phyloP scores from a whole-genome alignment of 2,329 filamentous ascomycete genomes.

The Beauveria caledonica region DNA sequence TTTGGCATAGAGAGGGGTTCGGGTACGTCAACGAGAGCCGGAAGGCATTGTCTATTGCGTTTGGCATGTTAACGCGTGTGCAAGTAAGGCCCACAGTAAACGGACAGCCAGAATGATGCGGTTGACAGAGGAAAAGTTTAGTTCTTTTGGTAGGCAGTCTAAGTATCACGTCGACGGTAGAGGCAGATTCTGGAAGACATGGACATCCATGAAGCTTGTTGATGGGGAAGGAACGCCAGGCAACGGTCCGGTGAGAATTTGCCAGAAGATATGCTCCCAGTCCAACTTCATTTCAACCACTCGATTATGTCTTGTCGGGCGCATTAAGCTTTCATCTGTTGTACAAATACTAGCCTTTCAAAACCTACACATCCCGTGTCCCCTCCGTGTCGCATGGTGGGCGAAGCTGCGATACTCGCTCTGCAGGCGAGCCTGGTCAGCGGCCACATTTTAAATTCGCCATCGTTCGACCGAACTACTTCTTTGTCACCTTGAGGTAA shows the following conservation, averaged over 20 bases:
- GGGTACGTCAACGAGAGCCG: conserved; percentile 26
- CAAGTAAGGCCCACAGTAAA: not conserved
- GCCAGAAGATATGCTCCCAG: not conserved
- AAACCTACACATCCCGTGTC: not conserved
- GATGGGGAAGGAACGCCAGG: not conserved
- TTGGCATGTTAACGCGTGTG: not conserved
- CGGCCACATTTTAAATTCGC: too few species aligned
- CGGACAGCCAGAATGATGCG: not conserved
- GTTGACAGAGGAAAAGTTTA: too few species aligned
- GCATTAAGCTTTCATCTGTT: not conserved
- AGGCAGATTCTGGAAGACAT: not conserved
- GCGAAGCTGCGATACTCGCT: not conserved
- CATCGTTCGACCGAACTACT: too few species aligned
- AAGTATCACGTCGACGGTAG: not conserved
- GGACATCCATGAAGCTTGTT: not conserved
- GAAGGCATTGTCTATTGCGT: conserved; percentile 6
- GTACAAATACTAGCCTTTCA: conserved; percentile 7
- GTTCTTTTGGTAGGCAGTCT: not conserved
- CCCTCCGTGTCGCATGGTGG: not conserved
- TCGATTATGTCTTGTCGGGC: not conserved
- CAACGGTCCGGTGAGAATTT: not conserved
- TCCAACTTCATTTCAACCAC: not conserved
- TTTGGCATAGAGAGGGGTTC: conserved; percentile 21
- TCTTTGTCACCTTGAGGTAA: too few species aligned
- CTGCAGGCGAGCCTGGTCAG: not conserved